Evolutionary conservation across 2,329 filamentous ascomycete species (phyloP), one percentile per base, ranked within the genome.

Genomic region (Aspergillus carbonarius): DNA sequence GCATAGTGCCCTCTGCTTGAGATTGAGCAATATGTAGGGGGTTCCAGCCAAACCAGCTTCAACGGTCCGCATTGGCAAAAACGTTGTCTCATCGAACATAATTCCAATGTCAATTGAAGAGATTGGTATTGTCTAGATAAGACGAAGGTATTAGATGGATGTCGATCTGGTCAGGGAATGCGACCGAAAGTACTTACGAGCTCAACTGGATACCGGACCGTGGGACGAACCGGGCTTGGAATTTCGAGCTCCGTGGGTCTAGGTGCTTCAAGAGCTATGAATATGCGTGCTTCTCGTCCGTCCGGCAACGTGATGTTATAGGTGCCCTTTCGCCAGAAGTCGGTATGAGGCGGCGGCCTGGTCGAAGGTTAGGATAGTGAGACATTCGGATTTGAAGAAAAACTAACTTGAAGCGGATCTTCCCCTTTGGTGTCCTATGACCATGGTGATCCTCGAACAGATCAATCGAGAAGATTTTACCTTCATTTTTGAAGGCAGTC

Each of bases 41-140:
- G 63, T 48, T 4, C 65, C 63, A 5, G 60, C 40, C 3, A 40
- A 50, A 5, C 59, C 62, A 4, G 70, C 55, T 13, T 65, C 61
- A 6, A 80, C 66, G 1, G 78, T 81, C 54, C 82, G 82, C 80
- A 90, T 84, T 8, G 79, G 72, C 69, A 87, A 83, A 80, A 92
- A 85, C 0, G 78, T 77, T 2, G 74, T 76, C 4, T 83, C 80
- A 1, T 80, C 74, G 1, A 81, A 65, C 74, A 86, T 80, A 40
- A 85, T 77, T 0, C 90, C 89, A 64, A 92, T 88, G 17, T 85
- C 81, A 1, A 92, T 67, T 0, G 74, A 76, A 1, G 70, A 65
- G 2, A 82, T 77, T 1, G 71, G 66, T 1, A 86, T 62, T 15
- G 68, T 77, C 71, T 83, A 73, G 18, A 54, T 1, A 44, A 15